Evolutionary conservation across 768 basidiomycete genomes (phyloP), one percentile per base, ranked within the genome.

Genomic region (Tylopilus sp.): DNA sequence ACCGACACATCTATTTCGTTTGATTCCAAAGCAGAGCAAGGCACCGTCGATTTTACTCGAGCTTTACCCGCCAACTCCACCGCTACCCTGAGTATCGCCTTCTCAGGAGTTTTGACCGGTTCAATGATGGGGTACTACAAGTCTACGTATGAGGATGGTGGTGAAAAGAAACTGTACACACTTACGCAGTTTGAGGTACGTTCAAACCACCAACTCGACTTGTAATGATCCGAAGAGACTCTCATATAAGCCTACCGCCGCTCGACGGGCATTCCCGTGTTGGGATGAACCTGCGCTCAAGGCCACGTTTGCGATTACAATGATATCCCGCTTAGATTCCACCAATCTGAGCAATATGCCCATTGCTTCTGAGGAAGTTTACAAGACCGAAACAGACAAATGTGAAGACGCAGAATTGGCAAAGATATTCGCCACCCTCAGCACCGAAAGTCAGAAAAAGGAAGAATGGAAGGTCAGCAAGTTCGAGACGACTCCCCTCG

Each of bases 251-350:
- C 85, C 94, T 35, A 95, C 90, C 36, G 85, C 85, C 52, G 94
- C 95, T 9, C 76, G 94, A 44, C 78, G 81, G 38, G 82, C 86
- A 6, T 89, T 91, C 68, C 90, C 90, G 23, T 91, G 86, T 73
- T 95, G 91, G 90, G 95, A 97, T 64, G 94, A 97, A 64, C 95
- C 95, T 15, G 76, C 82, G 33, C 75, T 95, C 58, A 98, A 98
- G 68, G 87, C 93, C 0, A 92, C 86, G 3, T 90, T 86, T 64
- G 62, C 78, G 0, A 73, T 93, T 52, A 86, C 85, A 13, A 75
- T 95, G 77, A 77, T 95, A 61, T 90, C 91, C n/a, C 82, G 84
- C 53, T 74, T 72, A 9, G 80, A 82, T 55, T 86, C 88, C 4
- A 81, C 83, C 63, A 88, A 80, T 65, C 73, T 98, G 54, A 86